Percentiles rank a stretch among this genome's conserved stretches.
Conservation (phyloP, 176 grass and related monocot genomes). For the Dendrocalamus sinicus region DNA sequence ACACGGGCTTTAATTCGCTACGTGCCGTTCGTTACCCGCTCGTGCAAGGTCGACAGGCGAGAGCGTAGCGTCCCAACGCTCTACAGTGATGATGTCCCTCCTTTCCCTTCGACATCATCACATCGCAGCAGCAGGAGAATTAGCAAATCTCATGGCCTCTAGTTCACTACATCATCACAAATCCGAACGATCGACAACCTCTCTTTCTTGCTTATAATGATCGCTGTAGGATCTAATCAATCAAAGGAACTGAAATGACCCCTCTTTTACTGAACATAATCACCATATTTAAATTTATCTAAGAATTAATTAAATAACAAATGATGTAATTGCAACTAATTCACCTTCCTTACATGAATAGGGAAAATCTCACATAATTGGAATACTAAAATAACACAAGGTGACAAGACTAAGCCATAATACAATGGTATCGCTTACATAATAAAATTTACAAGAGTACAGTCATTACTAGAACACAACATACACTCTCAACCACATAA, state of each 20-base stretch:
- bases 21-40: background rate
- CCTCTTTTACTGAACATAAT: no score
- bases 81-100: background rate
- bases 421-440: no score
- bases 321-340: no score
- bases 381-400: no score
- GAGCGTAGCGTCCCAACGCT: background rate
- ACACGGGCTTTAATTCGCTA: background rate
- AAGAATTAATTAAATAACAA: no score
- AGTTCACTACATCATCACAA: background rate
- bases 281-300: no score
- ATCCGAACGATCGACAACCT: background rate
- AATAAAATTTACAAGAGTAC: no score
- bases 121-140: background rate
- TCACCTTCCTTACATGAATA: no score
- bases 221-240: background rate
- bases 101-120: background rate
- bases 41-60: background rate
- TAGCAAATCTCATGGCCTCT: background rate
- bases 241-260: background rate
- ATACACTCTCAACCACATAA: no score
- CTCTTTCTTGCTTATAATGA: background rate
- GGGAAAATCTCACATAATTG: no score
- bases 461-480: no score
- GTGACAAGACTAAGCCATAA: no score